Percentiles rank a stretch among this genome's conserved stretches.
Evolutionary conservation across 2,329 filamentous ascomycete genomes (phyloP).

Genomic region (Aureobasidium musti): DNA sequence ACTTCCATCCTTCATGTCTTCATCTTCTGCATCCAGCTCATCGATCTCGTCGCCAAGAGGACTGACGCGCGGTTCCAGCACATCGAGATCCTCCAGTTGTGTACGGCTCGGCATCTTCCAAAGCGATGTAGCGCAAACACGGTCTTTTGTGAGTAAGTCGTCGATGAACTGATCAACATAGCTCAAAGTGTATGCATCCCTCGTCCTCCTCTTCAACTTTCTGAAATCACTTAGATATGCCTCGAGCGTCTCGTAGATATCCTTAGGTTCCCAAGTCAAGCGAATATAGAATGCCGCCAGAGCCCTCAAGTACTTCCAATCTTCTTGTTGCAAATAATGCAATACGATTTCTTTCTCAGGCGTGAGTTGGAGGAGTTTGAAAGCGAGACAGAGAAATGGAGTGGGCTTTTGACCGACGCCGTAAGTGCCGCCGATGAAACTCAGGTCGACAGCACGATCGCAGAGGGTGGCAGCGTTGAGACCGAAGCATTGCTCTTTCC

Average conservation of each 20-base stretch:
- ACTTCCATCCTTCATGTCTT: constrained; percentile 35
- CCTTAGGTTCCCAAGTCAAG: constrained; percentile 77
- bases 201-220: constrained; percentile 76
- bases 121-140: constrained; percentile 86
- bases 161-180: constrained; percentile 93
- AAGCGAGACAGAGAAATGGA: constrained; percentile 89
- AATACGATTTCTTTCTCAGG: constrained; percentile 75
- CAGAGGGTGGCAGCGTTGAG: constrained; percentile 80
- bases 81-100: constrained; percentile 82
- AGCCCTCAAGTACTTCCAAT: constrained; percentile 78
- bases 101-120: constrained; percentile 87
- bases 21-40: constrained; percentile 62
- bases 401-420: constrained; percentile 82
- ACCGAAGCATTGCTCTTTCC: constrained; percentile 98
- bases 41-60: constrained; percentile 76
- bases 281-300: constrained; percentile 93
- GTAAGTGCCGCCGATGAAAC: constrained; percentile 84
- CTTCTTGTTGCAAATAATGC: constrained; percentile 74
- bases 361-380: constrained; percentile 88
- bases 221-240: constrained; percentile 77
- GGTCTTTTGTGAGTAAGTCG: constrained; percentile 82
- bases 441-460: constrained; percentile 83
- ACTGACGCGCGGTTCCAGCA: constrained; percentile 82
- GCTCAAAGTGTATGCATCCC: constrained; percentile 73
- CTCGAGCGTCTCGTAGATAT: constrained; percentile 79